Conservation (phyloP, 176 grass and related monocot species). For the Echinochloa phyllopogon region DNA sequence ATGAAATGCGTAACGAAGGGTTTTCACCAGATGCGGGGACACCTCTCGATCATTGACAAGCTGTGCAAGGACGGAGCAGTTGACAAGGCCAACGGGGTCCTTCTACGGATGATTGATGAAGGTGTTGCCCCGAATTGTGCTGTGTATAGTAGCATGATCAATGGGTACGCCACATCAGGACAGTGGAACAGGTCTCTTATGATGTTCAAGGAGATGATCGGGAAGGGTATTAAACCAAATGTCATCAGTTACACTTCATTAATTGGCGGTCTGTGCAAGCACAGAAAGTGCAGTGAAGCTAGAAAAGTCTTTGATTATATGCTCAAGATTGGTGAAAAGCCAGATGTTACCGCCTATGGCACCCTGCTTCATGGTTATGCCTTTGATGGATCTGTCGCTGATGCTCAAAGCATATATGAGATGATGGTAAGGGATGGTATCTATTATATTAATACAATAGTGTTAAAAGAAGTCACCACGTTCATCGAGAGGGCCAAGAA, state of each 20-base stretch:
- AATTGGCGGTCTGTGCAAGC: slow-evolving; percentile 31
- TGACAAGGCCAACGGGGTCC: background rate
- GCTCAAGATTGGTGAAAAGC: slow-evolving; percentile 18
- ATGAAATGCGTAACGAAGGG: slow-evolving; percentile 34
- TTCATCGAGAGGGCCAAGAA: too few relatives aligned
- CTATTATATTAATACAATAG: too few relatives aligned
- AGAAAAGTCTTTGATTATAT: slow-evolving; percentile 14
- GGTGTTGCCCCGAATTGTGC: background rate
- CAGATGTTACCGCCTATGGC: slow-evolving; percentile 10
- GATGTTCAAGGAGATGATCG: background rate
- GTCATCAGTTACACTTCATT: slow-evolving; percentile 7
- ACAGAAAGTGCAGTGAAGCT: slow-evolving; percentile 21
- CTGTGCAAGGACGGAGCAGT: slow-evolving; percentile 22
- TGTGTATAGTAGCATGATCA: slow-evolving; percentile 30
- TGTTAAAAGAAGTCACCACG: too few relatives aligned
- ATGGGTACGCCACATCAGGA: background rate
- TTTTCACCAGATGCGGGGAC: slow-evolving; percentile 19
- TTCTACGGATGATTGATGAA: slow-evolving; percentile 21
- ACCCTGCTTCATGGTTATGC: slow-evolving; percentile 31
- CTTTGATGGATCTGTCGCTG: slow-evolving; percentile 2
- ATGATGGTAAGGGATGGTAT: background rate
- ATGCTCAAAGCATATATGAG: background rate
- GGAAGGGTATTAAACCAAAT: background rate
- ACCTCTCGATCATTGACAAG: background rate
- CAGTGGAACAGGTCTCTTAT: background rate